Evolutionary conservation across 1,139 yeast species (phyloP).

Genomic region (Taphrina deformans): DNA sequence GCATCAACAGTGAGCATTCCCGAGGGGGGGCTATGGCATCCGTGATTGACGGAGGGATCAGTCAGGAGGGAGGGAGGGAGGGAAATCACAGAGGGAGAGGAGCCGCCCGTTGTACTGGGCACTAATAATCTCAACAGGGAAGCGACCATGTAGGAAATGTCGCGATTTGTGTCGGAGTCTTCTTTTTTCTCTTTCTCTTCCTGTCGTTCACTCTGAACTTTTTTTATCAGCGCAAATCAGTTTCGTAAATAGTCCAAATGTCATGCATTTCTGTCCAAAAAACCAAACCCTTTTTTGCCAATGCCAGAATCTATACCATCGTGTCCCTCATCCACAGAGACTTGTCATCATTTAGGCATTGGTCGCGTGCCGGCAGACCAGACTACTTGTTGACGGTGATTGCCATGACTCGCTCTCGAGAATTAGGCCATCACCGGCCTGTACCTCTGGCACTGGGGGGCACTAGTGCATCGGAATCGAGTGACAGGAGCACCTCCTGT

Average conservation of each 20-base stretch:
- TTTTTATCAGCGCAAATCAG: not conserved
- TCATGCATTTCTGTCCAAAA: no score
- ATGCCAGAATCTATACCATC: no score
- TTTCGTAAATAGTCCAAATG: not conserved
- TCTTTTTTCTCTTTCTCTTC: not conserved
- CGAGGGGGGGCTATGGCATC: no score
- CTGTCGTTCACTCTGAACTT: no score
- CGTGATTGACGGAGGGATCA: no score
- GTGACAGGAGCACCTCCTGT: slow-evolving; percentile 11
- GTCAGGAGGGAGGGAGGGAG: not conserved
- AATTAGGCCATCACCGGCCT: not conserved
- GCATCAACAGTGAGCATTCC: slow-evolving; percentile 5
- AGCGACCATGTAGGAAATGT: no score
- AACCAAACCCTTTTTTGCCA: no score
- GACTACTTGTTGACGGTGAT: no score
- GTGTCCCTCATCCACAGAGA: no score
- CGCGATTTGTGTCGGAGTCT: not conserved
- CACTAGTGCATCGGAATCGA: slow-evolving; percentile 13
- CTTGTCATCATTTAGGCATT: no score
- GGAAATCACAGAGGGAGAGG: not conserved
- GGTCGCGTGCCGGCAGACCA: no score
- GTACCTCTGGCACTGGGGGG: not conserved
- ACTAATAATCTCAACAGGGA: not conserved
- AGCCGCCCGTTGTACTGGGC: not conserved
- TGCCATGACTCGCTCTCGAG: no score